Evolutionary conservation across 2,329 filamentous ascomycete genomes (phyloP), one percentile per base, ranked within the genome.

Genomic region (Pestalotiopsis sp.): DNA sequence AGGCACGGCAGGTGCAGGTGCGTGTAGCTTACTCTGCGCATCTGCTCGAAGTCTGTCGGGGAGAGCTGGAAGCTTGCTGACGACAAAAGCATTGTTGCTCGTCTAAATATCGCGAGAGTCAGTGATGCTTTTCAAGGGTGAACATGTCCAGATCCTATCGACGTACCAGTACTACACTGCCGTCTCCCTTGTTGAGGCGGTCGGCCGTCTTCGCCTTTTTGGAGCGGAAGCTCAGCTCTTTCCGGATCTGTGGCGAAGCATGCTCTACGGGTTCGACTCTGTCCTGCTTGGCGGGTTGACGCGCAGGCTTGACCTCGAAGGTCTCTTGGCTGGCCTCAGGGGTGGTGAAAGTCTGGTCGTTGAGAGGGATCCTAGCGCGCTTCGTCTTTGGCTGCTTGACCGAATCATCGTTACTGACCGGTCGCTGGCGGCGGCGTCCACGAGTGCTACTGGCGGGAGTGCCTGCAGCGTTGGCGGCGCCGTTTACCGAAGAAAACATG

Each of bases 61-160:
- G 27, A 97, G 87, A 67, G 92, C 91, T 68, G 93, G 93, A 39
- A 98, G 87, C 79, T 95, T 94, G 80, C 92, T 93, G 71, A 97
- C 93, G 58, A 88, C 92, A 78, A 96, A 98, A 71, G 93, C 93
- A 77, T 91, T 90, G 76, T 93, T 97, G 76, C 90, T 93, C 52
- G 93, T 93, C 92, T 97, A 70, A 12, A 71, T 65, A 20, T 52
- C 20, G 52, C 14, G 36, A 65, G n/a, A 69, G 27, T 62, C 59
- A 62, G 59, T 39, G 17, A 20, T 62, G 20, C 5, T 17, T 27
- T 11, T 20, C 23, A 12, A 23, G 14, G 2, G 36, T 25, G 71
- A 74, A 76, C 66, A 77, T 73, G 57, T 9, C 36, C 23, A 52
- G 45, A 58, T 52, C 45, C 64, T 36, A 59, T 64, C n/a, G n/a